These are phyloP conservation scores for Xylaria arbuscula DNA, from an alignment of 2,329 filamentous ascomycete genomes.

Conservation along the genomic window DNA sequence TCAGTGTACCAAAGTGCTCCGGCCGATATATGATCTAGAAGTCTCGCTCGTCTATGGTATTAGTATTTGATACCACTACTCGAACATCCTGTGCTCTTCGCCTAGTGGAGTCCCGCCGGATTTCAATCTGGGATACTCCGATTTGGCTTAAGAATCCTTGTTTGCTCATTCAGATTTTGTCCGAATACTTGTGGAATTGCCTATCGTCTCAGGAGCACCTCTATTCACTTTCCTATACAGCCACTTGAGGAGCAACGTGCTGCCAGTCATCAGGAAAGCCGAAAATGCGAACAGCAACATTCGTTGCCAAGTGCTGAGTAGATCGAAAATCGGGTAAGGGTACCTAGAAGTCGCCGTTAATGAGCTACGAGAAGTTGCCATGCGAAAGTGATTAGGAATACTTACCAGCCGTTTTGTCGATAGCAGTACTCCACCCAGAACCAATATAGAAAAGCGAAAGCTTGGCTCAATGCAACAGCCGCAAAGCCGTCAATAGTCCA, in stretches of 20 bases:
- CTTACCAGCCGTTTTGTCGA: conserved; percentile 72
- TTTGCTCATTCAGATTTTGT: conserved; percentile 37
- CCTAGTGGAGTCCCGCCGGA: not conserved
- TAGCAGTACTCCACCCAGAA: conserved; percentile 81
- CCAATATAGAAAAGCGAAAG: conserved; percentile 76
- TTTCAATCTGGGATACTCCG: not conserved
- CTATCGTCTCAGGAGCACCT: conserved; percentile 13
- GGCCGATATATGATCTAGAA: not conserved
- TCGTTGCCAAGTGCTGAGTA: conserved; percentile 74
- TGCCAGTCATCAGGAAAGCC: conserved; percentile 76
- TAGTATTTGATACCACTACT: not conserved
- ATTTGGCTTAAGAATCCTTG: not conserved
- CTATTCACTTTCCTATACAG: conserved; percentile 76
- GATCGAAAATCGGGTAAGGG: conserved; percentile 84
- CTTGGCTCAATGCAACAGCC: conserved; percentile 67
- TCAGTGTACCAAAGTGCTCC: not conserved
- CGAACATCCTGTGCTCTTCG: not conserved
- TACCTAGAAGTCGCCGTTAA: conserved; percentile 64
- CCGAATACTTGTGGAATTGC: conserved; percentile 33
- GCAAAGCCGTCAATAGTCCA: conserved; percentile 73
- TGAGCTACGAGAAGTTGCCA: conserved; percentile 11
- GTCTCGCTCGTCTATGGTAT: not conserved
- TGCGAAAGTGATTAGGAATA: not conserved
- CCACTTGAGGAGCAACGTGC: conserved; percentile 75
- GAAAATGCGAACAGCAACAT: conserved; percentile 75